Evolutionary conservation across 1,139 yeast species (phyloP).

Genomic region (Taiozyma onychis): DNA sequence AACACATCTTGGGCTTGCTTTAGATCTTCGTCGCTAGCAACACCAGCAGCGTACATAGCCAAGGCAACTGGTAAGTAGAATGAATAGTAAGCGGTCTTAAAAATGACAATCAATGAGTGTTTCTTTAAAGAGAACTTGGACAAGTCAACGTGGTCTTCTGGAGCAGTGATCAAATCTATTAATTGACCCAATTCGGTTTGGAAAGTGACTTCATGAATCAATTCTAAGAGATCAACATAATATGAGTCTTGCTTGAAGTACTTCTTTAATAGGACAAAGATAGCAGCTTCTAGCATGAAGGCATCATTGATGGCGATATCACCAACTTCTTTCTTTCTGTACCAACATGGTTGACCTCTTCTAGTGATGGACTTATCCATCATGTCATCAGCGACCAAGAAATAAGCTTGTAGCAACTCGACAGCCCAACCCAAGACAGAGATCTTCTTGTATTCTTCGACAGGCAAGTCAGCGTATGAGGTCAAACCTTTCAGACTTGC

Average conservation of each 20-base stretch:
- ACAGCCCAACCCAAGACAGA: conserved; percentile 95
- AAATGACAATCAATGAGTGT: conserved; percentile 92
- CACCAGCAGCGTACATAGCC: conserved; percentile 91
- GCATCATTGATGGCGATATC: conserved; percentile 97
- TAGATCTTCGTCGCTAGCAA: conserved; percentile 63
- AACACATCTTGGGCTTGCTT: conserved; percentile 85
- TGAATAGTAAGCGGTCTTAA: conserved; percentile 96
- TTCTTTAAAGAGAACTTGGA: conserved; percentile 79
- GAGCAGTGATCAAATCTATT: conserved; percentile 93
- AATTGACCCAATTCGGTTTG: conserved; percentile 97
- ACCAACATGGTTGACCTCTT: conserved; percentile 99
- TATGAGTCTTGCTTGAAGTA: conserved; percentile 78
- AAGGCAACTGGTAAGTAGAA: conserved; percentile 97
- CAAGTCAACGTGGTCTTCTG: conserved; percentile 89
- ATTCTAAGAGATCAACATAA: conserved; percentile 85
- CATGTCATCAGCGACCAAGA: conserved; percentile 97
- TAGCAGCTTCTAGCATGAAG: conserved; percentile 94
- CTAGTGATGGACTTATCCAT: conserved; percentile 97
- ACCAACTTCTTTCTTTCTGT: conserved; percentile 70
- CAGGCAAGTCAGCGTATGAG: conserved; percentile 50
- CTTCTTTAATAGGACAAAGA: conserved; percentile 82
- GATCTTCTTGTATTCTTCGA: conserved; percentile 72
- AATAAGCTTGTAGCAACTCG: conserved; percentile 93
- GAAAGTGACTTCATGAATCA: conserved; percentile 92
- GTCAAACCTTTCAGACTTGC: conserved; percentile 65